A percentile compares a stretch with the other conserved stretches of the same genome.
Conservation (phyloP, 768 basidiomycete genomes). For the Xerocomellus chrysenteron region DNA sequence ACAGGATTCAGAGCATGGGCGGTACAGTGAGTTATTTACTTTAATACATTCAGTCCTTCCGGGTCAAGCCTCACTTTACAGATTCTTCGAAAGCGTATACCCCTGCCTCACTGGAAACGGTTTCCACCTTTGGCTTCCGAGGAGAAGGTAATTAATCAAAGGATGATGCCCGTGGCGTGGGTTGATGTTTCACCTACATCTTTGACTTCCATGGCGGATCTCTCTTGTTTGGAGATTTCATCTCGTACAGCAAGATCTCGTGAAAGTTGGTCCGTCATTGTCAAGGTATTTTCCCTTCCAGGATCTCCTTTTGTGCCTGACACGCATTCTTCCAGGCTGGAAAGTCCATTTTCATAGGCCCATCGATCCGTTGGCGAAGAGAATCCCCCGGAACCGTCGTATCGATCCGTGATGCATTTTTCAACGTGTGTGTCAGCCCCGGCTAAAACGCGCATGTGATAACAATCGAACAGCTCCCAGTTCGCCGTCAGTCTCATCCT, state of each 20-base stretch:
- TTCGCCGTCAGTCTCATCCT: slow-evolving; percentile 73
- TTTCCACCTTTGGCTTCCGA: slow-evolving; percentile 83
- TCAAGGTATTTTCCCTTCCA: slow-evolving; percentile 53
- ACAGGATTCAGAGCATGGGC: slow-evolving; percentile 46
- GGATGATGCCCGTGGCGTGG: slow-evolving; percentile 1
- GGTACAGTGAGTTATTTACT: slow-evolving; percentile 62
- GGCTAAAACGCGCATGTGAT: slow-evolving; percentile 1
- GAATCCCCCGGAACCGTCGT: slow-evolving; percentile 78
- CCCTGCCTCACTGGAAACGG: slow-evolving; percentile 45
- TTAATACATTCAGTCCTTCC: neutral
- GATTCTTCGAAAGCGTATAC: slow-evolving; percentile 74
- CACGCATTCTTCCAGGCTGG: slow-evolving; percentile 49
- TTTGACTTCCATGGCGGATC: slow-evolving; percentile 76
- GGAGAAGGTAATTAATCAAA: slow-evolving; percentile 70
- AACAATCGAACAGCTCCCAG: slow-evolving; percentile 58
- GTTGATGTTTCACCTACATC: slow-evolving; percentile 45
- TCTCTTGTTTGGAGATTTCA: slow-evolving; percentile 79
- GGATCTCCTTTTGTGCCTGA: neutral
- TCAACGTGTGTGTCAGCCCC: slow-evolving; percentile 56
- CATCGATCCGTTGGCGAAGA: slow-evolving; percentile 72
- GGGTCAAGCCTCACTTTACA: slow-evolving; percentile 28
- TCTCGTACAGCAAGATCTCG: slow-evolving; percentile 65
- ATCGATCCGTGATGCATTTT: slow-evolving; percentile 85
- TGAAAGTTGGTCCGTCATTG: slow-evolving; percentile 73
- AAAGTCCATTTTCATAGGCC: slow-evolving; percentile 64